These are phyloP conservation scores for Oryza meyeriana DNA, from an alignment of 176 grass and related monocot genomes.

Conservation along the genomic window DNA sequence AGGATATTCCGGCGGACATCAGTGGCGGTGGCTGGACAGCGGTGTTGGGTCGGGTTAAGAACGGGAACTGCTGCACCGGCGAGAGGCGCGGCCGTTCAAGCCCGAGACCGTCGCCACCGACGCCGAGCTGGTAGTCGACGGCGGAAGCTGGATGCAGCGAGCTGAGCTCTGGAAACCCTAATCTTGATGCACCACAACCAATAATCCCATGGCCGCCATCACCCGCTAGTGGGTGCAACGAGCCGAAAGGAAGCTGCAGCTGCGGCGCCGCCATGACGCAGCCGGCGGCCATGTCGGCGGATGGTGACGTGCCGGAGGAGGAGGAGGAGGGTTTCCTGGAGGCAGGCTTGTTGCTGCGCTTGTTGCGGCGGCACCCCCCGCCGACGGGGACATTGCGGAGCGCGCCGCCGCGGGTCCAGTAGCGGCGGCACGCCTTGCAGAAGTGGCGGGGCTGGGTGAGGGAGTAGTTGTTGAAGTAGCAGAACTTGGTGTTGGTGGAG, in stretches of 20 bases:
- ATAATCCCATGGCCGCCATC: background rate
- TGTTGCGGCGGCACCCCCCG: slow-evolving; percentile 51
- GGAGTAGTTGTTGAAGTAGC: slow-evolving; percentile 69
- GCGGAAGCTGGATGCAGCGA: background rate
- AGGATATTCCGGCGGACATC: slow-evolving; percentile 1
- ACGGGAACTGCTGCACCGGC: slow-evolving; percentile 37
- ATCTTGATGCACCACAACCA: background rate
- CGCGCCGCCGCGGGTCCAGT: slow-evolving; percentile 44
- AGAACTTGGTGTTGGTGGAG: slow-evolving; percentile 54
- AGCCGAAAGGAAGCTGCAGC: slow-evolving; percentile 30
- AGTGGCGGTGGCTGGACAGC: slow-evolving; percentile 1
- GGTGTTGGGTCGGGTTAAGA: slow-evolving; percentile 18
- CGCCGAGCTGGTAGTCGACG: slow-evolving; percentile 28
- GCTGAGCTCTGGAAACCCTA: slow-evolving; percentile 32
- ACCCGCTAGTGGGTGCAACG: slow-evolving; percentile 8
- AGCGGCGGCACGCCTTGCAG: slow-evolving; percentile 65
- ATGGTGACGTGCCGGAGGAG: background rate
- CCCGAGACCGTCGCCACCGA: background rate
- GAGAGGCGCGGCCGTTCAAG: slow-evolving; percentile 32
- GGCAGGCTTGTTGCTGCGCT: slow-evolving; percentile 32
- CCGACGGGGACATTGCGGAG: slow-evolving; percentile 56
- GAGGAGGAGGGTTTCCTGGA: background rate
- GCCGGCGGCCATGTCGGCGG: background rate
- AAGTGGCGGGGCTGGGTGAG: slow-evolving; percentile 63
- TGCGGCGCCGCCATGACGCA: background rate